Percentiles rank a stretch among this genome's conserved stretches.
Evolutionary conservation across 2,329 filamentous ascomycete species (phyloP).

Genomic region (Dactylellina haptotyla): DNA sequence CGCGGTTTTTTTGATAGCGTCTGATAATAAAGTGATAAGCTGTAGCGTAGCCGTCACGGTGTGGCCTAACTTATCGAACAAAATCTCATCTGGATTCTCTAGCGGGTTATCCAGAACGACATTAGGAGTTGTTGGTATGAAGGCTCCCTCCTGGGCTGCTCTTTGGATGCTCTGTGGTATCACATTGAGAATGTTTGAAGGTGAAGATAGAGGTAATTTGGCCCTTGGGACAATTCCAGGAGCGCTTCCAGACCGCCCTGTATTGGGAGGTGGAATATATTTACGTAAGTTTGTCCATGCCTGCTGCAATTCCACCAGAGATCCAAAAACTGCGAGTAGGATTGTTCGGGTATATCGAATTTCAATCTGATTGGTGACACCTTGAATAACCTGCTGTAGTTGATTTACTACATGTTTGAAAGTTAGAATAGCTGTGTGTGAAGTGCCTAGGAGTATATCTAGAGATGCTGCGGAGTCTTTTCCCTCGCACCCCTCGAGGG

Average conservation of each 20-base stretch:
- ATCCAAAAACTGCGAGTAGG: constrained; percentile 58
- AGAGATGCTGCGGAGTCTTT: constrained; percentile 55
- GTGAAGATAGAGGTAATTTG: constrained; percentile 37
- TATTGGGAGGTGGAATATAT: constrained; percentile 49
- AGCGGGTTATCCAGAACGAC: constrained; percentile 52
- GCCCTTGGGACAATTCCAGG: constrained; percentile 6
- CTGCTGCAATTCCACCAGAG: constrained; percentile 57
- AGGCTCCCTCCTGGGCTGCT: constrained; percentile 19
- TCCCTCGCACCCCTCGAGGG: constrained; percentile 56
- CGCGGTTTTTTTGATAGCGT: constrained; percentile 56
- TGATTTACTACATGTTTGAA: constrained; percentile 57
- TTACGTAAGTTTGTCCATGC: constrained; percentile 56
- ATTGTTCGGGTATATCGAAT: constrained; percentile 56
- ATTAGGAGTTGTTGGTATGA: constrained; percentile 51
- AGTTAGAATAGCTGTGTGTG: constrained; percentile 56
- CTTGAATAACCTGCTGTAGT: constrained; percentile 55
- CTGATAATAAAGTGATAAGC: constrained; percentile 56
- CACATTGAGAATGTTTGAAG: constrained; percentile 15
- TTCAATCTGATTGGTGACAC: constrained; percentile 54
- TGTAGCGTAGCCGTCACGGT: constrained; percentile 55
- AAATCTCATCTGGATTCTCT: constrained; percentile 54
- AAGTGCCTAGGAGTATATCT: constrained; percentile 57
- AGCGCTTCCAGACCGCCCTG: constrained; percentile 9
- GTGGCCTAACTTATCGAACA: constrained; percentile 57
- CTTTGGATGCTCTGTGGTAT: constrained; percentile 1